Evolutionary conservation across 306 rosid species (phyloP), one percentile per base, ranked within the genome.

Genomic region (Gynostemma pentaphyllum): DNA sequence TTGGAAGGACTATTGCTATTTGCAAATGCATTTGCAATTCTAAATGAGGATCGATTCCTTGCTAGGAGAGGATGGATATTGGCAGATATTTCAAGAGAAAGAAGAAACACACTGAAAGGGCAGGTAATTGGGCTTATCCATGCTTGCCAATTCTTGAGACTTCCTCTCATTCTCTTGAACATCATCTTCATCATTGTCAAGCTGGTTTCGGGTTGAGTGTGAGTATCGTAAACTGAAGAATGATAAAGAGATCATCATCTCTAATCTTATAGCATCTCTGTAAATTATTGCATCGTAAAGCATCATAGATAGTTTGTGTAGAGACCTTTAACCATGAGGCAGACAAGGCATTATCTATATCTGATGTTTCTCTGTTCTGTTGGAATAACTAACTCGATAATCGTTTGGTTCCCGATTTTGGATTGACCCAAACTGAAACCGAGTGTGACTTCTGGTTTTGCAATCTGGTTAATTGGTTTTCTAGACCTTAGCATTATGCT

Each of bases 11-110:
- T 83, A 62, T 74, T 87, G 40, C 81, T 88, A 23, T 76, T 87
- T 26, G 80, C 85, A 64, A 91, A 91, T 64, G 88, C 86, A 9
- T 70, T 91, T 54, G 92, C 96, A n/a, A 82, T 88, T 42, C 73
- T 82, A 76, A 91, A 91, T n/a, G 98, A 91, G 72, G 95, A 88
- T 53, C 74, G 96, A 15, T 91, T 91, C 65, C 89, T 88, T 15
- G 83, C 82, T 48, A 82, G 77, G 5, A 88, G 96, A 82, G 88
- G 92, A 54, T 91, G 95, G 96, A 82, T 89, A 18, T 40, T 85
- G 51, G 70, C 79, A 30, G 91, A 76, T 40, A 52, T 83, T 61
- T 69, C 83, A 19, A 80, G 87, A 61, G 83, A 72, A 5, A 18
- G 64, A 50, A 82, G 89, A 39, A 85, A 71, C 61, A 62, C 92